Percentiles rank a stretch among this genome's conserved stretches.
These are phyloP conservation scores for Punica granatum DNA, from an alignment of 345 rosid genomes.

Conservation along the genomic window DNA sequence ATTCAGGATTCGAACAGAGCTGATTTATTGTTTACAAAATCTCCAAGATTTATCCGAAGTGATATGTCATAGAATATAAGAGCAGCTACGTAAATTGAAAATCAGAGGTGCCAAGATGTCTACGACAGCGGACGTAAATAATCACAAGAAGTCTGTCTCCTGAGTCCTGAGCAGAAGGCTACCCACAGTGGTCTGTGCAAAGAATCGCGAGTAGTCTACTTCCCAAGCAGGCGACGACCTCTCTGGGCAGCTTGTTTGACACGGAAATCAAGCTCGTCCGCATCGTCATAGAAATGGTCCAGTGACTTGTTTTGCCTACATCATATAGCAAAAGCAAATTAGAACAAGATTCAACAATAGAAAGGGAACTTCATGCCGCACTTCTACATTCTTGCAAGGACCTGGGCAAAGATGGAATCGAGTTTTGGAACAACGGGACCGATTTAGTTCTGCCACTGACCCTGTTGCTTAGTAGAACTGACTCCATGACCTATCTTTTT, in stretches of 20 bases:
- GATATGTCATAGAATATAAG: not conserved
- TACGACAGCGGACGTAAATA: not conserved
- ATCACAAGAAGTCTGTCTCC: constrained; percentile 28
- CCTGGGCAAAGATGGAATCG: not conserved
- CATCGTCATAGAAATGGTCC: constrained; percentile 54
- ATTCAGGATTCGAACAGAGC: not conserved
- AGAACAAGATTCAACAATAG: not conserved
- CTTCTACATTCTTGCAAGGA: not conserved
- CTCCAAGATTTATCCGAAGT: not conserved
- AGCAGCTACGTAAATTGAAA: not conserved
- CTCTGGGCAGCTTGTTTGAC: constrained; percentile 54
- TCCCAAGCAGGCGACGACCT: constrained; percentile 59
- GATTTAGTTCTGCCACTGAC: not conserved
- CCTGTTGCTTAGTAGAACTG: not conserved
- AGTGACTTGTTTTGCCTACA: constrained; percentile 65
- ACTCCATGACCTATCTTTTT: not conserved
- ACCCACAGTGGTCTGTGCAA: not conserved
- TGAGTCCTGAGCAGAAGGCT: constrained; percentile 56
- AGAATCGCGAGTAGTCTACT: constrained; percentile 28
- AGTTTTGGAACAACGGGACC: no score
- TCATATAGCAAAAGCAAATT: not conserved
- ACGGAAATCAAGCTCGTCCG: constrained; percentile 57
- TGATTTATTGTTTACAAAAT: not conserved
- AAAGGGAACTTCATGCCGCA: not conserved
- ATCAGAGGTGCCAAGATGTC: not conserved